These are phyloP conservation scores for Nicotiana paniculata DNA, from an alignment of 257 asterid species.

Conservation along the genomic window DNA sequence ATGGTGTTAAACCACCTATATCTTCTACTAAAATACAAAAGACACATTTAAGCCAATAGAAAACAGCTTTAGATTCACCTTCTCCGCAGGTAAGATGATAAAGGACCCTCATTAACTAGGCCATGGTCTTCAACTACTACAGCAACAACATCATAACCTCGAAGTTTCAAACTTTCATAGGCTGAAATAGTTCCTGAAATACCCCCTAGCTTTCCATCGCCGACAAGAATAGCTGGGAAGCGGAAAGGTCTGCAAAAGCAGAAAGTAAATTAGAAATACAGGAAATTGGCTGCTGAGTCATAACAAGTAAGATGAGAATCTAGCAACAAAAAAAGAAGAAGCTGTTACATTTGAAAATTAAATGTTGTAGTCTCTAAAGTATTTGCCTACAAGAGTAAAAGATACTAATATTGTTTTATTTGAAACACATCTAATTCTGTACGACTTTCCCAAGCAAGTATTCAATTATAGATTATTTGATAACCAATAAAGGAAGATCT, in stretches of 20 bases:
- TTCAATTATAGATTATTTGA: not conserved
- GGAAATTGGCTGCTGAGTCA: not conserved
- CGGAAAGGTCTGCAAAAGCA: slow-evolving; percentile 73
- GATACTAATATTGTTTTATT: not conserved
- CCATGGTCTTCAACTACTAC: slow-evolving; percentile 87
- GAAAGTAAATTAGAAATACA: slow-evolving; percentile 10
- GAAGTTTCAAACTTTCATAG: slow-evolving; percentile 77
- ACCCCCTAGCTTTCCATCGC: slow-evolving; percentile 97
- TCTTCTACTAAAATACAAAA: not conserved
- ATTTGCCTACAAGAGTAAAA: not conserved
- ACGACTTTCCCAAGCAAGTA: not conserved
- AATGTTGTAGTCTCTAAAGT: not conserved
- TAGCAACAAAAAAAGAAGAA: not conserved
- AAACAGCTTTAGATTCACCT: slow-evolving; percentile 34
- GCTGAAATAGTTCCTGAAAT: slow-evolving; percentile 98
- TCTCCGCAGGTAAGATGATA: slow-evolving; percentile 56
- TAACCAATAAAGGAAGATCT: not conserved
- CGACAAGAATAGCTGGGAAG: slow-evolving; percentile 87
- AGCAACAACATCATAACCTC: slow-evolving; percentile 91
- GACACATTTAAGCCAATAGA: not conserved
- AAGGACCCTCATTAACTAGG: slow-evolving; percentile 68
- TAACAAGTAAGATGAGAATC: not conserved
- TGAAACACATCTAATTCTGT: not conserved
- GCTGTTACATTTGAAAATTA: not conserved
- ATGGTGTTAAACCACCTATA: not conserved